phyloP scores from a whole-genome alignment of 768 basidiomycete species.

The Dacryopinax spathularia region DNA sequence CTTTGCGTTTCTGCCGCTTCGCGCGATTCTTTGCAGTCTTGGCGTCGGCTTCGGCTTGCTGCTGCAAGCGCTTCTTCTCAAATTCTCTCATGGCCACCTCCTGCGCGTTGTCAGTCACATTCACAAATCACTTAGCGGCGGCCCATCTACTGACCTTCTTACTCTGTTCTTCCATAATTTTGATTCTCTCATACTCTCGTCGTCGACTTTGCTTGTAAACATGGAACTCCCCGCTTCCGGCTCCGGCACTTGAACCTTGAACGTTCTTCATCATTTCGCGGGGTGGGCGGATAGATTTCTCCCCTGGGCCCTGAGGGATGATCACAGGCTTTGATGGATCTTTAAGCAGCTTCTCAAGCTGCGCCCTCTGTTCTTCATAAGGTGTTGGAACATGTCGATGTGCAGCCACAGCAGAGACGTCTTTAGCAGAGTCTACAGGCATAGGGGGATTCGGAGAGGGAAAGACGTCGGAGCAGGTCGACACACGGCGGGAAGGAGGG shows the following conservation, averaged over 20 bases:
- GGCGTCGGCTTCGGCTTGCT: conserved; percentile 57
- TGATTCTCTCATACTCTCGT: conserved; percentile 88
- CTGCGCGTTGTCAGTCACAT: conserved; percentile 27
- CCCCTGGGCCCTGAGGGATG: conserved; percentile 67
- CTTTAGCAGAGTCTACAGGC: no score
- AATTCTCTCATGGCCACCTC: conserved; percentile 61
- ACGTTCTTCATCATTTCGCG: conserved; percentile 99
- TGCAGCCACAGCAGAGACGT: background rate
- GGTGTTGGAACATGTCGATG: conserved; percentile 33
- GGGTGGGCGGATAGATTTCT: conserved; percentile 64
- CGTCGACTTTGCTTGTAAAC: conserved; percentile 92
- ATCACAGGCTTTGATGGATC: conserved; percentile 74
- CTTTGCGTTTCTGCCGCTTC: conserved; percentile 88
- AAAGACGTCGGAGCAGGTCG: no score
- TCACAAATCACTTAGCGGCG: background rate
- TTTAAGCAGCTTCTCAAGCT: conserved; percentile 79
- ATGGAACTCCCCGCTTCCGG: conserved; percentile 95
- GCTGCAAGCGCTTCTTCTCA: conserved; percentile 53
- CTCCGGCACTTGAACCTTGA: conserved; percentile 92
- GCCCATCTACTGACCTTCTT: conserved; percentile 43
- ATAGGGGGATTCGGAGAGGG: no score
- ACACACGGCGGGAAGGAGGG: no score
- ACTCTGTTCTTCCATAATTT: conserved; percentile 71
- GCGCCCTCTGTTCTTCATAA: conserved; percentile 39
- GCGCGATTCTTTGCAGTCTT: conserved; percentile 94